Base-by-base conservation (phyloP, 805 yeast genomes). In the Kodamaea neixiangensis region DNA sequence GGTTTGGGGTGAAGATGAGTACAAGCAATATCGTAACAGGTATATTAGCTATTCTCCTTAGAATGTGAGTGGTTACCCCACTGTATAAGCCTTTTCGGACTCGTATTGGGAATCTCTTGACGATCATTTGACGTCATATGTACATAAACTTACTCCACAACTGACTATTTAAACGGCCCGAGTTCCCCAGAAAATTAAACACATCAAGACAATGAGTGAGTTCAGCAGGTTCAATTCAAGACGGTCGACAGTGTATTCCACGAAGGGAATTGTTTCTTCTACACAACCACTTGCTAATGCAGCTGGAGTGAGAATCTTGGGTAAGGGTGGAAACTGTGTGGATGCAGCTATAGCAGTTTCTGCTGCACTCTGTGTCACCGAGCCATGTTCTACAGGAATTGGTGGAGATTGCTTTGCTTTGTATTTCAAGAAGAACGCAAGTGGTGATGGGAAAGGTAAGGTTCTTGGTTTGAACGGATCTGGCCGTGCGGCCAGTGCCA, bases 211-310 rank as follows among this genome's bases (percentile, higher is more conserved):
- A 38, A 18, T 41, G 42, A 57, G 48, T 11, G 21, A 37, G 5
- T 37, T 37, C 20, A 18, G 19, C 11, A 62, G 63, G 22, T 80
- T 77, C 66, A 57, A 66, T 13, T 85, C 90, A 1, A 72, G 93
- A 59, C 73, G 96, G 48, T 86, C 93, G 1, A 85, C 84, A 0
- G 93, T 87, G 4, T 85, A 85, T 63, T 85, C 92, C 3, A 70
- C 83, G 15, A 80, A 79, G 60, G 94, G 92, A 1, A 81, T 88
- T 45, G 90, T 86, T 1, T 78, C 89, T 1, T 83, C 91, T 1
- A 74, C 92, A 0, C 94, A 89, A 66, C 89, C 93, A 2, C 66
- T 85, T 46, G 96, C 94, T 31, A 81, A 82, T 47, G 82, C 87
- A 1, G 93, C 91, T 0, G 92, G 90, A 3, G 64, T 85, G 29